phyloP scores from a whole-genome alignment of 495 filamentous ascomycete genomes.

The Aspergillus mulundensis region DNA sequence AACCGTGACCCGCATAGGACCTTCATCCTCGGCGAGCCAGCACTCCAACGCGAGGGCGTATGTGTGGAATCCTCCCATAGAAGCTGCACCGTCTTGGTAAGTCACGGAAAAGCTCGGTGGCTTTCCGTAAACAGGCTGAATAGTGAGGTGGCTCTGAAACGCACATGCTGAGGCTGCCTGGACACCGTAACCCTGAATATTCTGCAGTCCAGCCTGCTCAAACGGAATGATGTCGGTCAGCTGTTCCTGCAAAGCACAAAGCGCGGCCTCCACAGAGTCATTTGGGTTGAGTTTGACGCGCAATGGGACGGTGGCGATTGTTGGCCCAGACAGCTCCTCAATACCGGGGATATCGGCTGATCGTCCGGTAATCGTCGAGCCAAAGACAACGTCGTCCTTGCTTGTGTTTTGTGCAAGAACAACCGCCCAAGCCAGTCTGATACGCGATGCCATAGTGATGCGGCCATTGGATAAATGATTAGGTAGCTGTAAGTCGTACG shows the following conservation, averaged over 20 bases:
- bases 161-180: constrained; percentile 52
- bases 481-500: not conserved
- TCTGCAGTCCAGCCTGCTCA: constrained; percentile 44
- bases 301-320: constrained; percentile 56
- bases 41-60: not conserved
- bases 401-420: constrained; percentile 18
- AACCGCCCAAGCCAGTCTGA: constrained; percentile 37
- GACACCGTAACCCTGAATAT: constrained; percentile 47
- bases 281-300: constrained; percentile 28
- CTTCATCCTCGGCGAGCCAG: not conserved
- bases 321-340: constrained; percentile 19
- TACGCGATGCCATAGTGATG: constrained; percentile 13
- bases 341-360: constrained; percentile 11
- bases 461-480: not conserved
- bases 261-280: not conserved
- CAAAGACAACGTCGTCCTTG: constrained; percentile 33
- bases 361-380: constrained; percentile 28
- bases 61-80: not conserved
- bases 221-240: constrained; percentile 25
- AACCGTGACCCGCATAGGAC: not conserved
- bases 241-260: not conserved
- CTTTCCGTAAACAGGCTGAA: constrained; percentile 24
- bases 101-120: not conserved
- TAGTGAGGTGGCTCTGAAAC: constrained; percentile 46
- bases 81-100: not conserved